Conservation (phyloP, 208 protist species). For the Herpetomonas muscarum region DNA sequence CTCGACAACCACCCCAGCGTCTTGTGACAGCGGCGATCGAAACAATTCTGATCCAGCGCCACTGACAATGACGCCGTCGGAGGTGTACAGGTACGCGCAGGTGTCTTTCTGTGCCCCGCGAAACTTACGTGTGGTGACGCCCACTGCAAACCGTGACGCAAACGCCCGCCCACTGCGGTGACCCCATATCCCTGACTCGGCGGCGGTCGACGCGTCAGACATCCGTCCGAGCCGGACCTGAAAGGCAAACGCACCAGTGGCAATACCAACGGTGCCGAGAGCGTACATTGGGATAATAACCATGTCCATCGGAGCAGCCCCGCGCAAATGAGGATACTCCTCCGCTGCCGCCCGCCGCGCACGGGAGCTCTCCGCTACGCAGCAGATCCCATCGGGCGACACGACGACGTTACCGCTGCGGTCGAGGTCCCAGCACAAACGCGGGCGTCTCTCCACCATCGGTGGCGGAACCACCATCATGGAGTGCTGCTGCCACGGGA, state of each 20-base stretch:
- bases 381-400: slow-evolving; percentile 37
- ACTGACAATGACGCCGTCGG: slow-evolving; percentile 33
- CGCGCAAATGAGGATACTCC: too few relatives aligned
- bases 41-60: neutral
- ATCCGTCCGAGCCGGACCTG: neutral
- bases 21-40: neutral
- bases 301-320: slow-evolving; percentile 9
- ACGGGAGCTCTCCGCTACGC: slow-evolving; percentile 37
- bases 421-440: slow-evolving; percentile 39
- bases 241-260: slow-evolving; percentile 34
- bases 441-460: neutral
- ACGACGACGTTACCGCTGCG: slow-evolving; percentile 64
- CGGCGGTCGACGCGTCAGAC: slow-evolving; percentile 9
- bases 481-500: too few relatives aligned
- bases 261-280: slow-evolving; percentile 31
- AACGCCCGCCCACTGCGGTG: neutral
- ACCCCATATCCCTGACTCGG: too few relatives aligned
- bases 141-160: slow-evolving; percentile 25
- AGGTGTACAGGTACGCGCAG: slow-evolving; percentile 44
- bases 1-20: slow-evolving; percentile 13
- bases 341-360: slow-evolving; percentile 26
- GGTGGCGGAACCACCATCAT: too few relatives aligned
- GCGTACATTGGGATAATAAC: slow-evolving; percentile 57
- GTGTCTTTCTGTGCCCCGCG: slow-evolving; percentile 8
- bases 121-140: slow-evolving; percentile 32